Percentiles rank a stretch among this genome's conserved stretches.
These are phyloP conservation scores for Nemania serpens DNA, from an alignment of 2,329 filamentous ascomycete genomes.

Conservation along the genomic window DNA sequence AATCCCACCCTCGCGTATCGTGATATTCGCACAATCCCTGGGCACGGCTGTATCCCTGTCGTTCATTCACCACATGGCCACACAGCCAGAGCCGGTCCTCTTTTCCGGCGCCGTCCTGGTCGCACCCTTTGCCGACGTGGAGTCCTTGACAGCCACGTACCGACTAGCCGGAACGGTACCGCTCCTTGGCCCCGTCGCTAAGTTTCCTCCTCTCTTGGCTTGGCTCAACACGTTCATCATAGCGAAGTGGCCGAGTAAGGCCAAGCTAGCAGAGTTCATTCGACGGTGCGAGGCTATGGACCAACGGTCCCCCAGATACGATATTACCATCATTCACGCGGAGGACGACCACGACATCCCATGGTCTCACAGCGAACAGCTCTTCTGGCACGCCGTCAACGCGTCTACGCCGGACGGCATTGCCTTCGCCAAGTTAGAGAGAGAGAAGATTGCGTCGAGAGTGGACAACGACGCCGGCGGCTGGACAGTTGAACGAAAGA, in stretches of 20 bases:
- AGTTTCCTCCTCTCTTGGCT: conserved; percentile 51
- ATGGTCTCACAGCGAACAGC: conserved; percentile 51
- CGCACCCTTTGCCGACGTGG: conserved; percentile 61
- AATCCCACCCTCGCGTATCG: conserved; percentile 58
- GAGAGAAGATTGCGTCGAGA: conserved; percentile 47
- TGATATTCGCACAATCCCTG: conserved; percentile 64
- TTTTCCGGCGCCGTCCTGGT: conserved; percentile 61
- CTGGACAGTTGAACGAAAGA: conserved; percentile 53
- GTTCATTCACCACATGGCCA: conserved; percentile 40
- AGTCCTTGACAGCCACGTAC: conserved; percentile 60
- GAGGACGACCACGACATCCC: conserved; percentile 59
- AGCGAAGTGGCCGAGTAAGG: conserved; percentile 57
- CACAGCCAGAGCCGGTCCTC: conserved; percentile 42
- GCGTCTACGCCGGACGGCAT: conserved; percentile 47
- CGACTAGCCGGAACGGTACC: conserved; percentile 59
- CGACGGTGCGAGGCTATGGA: conserved; percentile 40
- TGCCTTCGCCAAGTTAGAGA: conserved; percentile 51
- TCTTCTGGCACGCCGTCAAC: conserved; percentile 62
- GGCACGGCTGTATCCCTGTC: conserved; percentile 53
- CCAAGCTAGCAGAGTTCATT: conserved; percentile 53
- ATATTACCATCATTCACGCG: conserved; percentile 55
- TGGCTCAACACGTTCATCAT: conserved; percentile 54
- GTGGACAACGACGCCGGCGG: conserved; percentile 53
- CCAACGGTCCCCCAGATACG: conserved; percentile 41
- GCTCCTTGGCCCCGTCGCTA: conserved; percentile 55